These are phyloP conservation scores for Sarcocystis neurona DNA, from an alignment of 169 alveolate genomes.

Conservation along the genomic window DNA sequence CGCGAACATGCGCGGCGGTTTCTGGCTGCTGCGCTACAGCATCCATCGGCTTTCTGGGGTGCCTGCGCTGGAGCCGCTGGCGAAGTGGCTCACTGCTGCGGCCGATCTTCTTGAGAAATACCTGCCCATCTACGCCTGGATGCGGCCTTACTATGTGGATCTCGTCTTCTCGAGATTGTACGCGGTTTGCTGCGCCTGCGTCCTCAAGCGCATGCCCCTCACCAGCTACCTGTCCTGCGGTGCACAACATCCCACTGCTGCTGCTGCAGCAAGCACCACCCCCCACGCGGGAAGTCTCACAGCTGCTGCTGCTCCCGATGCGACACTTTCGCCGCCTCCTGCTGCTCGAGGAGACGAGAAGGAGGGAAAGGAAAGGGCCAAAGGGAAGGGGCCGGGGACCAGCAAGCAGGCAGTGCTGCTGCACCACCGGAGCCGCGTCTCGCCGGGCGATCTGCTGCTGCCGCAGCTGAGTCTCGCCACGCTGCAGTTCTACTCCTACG, in stretches of 20 bases:
- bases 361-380: background rate
- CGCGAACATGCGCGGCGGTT: slow-evolving; percentile 81
- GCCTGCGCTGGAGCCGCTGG: slow-evolving; percentile 23
- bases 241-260: background rate
- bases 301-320: no score
- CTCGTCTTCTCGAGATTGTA: slow-evolving; percentile 2
- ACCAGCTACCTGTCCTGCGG: background rate
- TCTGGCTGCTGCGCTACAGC: slow-evolving; percentile 85
- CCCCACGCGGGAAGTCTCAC: background rate
- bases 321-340: no score
- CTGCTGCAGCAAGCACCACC: background rate
- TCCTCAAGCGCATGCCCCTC: background rate
- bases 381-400: background rate
- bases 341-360: no score
- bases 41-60: slow-evolving; percentile 67
- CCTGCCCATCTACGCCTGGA: slow-evolving; percentile 15
- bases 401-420: no score
- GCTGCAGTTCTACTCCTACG: slow-evolving; percentile 75
- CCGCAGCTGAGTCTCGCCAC: slow-evolving; percentile 63
- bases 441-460: slow-evolving; percentile 33
- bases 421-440: background rate
- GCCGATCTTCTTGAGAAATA: background rate
- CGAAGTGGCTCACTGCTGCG: slow-evolving; percentile 33
- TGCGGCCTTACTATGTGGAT: slow-evolving; percentile 38
- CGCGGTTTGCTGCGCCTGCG: slow-evolving; percentile 39